Evolutionary conservation across 768 basidiomycete genomes (phyloP).

Genomic region (Scleroderma bovista): DNA sequence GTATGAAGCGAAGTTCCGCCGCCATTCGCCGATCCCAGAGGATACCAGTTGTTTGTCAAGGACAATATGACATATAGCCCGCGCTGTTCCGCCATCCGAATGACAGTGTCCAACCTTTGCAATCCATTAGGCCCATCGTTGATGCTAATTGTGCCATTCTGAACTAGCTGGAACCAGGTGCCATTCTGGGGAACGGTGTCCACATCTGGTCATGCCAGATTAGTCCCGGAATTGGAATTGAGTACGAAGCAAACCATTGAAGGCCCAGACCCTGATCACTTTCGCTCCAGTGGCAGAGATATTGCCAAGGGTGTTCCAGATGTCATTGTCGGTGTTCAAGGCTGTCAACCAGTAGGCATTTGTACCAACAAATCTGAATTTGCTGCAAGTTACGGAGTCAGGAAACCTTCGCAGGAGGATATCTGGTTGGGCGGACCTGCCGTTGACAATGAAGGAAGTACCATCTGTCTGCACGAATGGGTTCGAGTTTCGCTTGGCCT

Average conservation of each 20-base stretch:
- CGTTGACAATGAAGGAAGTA: conserved; percentile 49
- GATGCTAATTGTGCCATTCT: conserved; percentile 48
- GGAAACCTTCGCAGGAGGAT: conserved; percentile 5
- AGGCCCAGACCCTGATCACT: conserved; percentile 66
- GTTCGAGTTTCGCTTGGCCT: conserved; percentile 24
- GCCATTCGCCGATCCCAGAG: conserved; percentile 11
- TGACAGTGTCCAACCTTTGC: conserved; percentile 55
- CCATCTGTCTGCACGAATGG: conserved; percentile 43
- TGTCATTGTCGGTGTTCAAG: conserved; percentile 50
- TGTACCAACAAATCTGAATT: conserved; percentile 45
- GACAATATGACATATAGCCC: conserved; percentile 49
- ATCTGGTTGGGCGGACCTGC: conserved; percentile 33
- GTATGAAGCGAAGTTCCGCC: conserved; percentile 4
- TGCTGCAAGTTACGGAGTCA: conserved; percentile 27
- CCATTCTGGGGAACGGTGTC: conserved; percentile 47
- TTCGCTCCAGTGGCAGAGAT: conserved; percentile 52
- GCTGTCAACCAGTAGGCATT: conserved; percentile 63
- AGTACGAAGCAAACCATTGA: conserved; percentile 45
- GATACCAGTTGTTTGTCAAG: conserved; percentile 61
- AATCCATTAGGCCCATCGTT: conserved; percentile 60
- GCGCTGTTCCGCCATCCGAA: conserved; percentile 48
- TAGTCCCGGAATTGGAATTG: conserved; percentile 1
- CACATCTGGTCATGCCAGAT: conserved; percentile 38
- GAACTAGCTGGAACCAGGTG: conserved; percentile 58
- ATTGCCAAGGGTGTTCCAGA: conserved; percentile 50